Evolutionary conservation across 441 rosid species (phyloP), one percentile per base, ranked within the genome.

Genomic region (Bocquillonia castaneifolia): DNA sequence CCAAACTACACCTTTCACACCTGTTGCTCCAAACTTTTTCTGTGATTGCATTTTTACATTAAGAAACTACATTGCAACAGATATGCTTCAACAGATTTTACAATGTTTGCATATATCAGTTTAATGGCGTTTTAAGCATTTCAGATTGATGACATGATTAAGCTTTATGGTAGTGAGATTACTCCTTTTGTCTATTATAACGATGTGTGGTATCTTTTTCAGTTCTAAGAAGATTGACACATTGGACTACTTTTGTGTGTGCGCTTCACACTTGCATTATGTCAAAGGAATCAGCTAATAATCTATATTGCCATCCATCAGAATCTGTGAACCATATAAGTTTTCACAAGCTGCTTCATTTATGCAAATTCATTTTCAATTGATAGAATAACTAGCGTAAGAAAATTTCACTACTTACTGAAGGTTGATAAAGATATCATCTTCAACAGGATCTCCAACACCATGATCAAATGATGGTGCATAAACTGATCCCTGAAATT

Each of bases 381-480:
- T 54, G 37, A 32, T 26, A 67, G 15, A 42, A 29, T 22, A n/a
- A 18, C 63, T 45, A 14, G 8, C 1, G 29, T 34, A 22, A 63
- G 74, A 67, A 60, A 66, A 42, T 23, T 25, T 54, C 56, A 54
- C 40, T 54, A 86, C 98, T 93, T 78, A 93, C 97, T 89, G 90
- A 70, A 82, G 78, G 78, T 86, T 81, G 68, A 93, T 78, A 79
- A 91, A 84, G 68, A 93, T 91, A 78, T 91, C 92, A 57, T 85
- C 89, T 81, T 93, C 96, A 71, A 93, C 76, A 18, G 96, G 97
- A 79, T 93, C 96, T 56, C 98, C 97, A 74, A 91, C 78, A 66
- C 96, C 90, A 61, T 93, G 98, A 80, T 89, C 93, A 67, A 93
- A 93, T 36, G 96, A 88, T 59, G 98, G 96, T 32, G 76, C 97